These are phyloP conservation scores for Boletus rubropictus DNA, from an alignment of 768 basidiomycete genomes.

Conservation along the genomic window DNA sequence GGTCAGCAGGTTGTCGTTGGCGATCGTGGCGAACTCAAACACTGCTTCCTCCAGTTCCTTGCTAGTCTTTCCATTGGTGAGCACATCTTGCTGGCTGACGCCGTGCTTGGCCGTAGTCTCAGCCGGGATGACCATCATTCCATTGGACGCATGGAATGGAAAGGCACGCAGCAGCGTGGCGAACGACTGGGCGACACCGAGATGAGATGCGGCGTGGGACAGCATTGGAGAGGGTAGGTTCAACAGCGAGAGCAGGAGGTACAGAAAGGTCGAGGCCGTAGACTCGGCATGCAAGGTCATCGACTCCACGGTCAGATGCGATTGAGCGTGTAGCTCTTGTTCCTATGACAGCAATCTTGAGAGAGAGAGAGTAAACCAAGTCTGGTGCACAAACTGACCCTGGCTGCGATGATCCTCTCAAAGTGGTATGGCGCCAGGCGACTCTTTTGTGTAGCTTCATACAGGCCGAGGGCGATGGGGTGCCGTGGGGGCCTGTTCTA, in stretches of 20 bases:
- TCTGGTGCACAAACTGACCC: slow-evolving; percentile 43
- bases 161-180: slow-evolving; percentile 68
- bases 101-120: slow-evolving; percentile 76
- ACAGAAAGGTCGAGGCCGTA: slow-evolving; percentile 72
- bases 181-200: slow-evolving; percentile 70
- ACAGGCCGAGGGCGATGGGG: slow-evolving; percentile 71
- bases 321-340: slow-evolving; percentile 56
- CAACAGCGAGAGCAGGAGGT: slow-evolving; percentile 67
- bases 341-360: slow-evolving; percentile 41
- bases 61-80: slow-evolving; percentile 48
- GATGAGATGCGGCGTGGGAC: slow-evolving; percentile 76
- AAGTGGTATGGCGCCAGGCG: slow-evolving; percentile 70
- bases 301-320: slow-evolving; percentile 62
- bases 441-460: slow-evolving; percentile 45
- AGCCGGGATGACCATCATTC: slow-evolving; percentile 71
- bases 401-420: slow-evolving; percentile 77
- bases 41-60: slow-evolving; percentile 70
- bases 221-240: slow-evolving; percentile 49
- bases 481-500: slow-evolving; percentile 75
- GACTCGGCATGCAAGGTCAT: slow-evolving; percentile 72
- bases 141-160: slow-evolving; percentile 68
- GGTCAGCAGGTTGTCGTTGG: slow-evolving; percentile 73
- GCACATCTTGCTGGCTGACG: slow-evolving; percentile 75
- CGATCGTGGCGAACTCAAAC: slow-evolving; percentile 75
- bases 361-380: slow-evolving; percentile 3